phyloP scores from a whole-genome alignment of 495 filamentous ascomycete genomes.

The Daldinia vernicosa region DNA sequence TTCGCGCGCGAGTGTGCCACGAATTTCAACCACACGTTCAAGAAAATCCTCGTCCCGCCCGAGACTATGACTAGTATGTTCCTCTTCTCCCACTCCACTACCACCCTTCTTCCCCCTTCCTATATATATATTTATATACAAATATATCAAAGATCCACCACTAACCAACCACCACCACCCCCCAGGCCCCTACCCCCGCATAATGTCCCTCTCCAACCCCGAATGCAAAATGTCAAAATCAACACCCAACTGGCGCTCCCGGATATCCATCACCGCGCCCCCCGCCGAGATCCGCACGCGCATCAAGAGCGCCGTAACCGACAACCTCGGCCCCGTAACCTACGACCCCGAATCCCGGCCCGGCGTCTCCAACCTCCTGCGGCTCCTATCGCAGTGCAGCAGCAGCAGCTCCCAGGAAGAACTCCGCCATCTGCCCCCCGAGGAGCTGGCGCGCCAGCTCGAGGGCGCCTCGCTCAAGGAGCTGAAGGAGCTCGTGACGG shows the following conservation, averaged over 20 bases:
- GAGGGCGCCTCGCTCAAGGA: conserved; percentile 60
- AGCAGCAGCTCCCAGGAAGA: conserved; percentile 39
- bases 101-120: too few species aligned
- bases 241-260: conserved; percentile 69
- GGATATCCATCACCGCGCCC: conserved; percentile 82
- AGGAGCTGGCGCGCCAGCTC: conserved; percentile 65
- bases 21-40: conserved; percentile 81
- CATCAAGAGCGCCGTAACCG: conserved; percentile 79
- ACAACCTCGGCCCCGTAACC: conserved; percentile 67
- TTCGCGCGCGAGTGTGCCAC: conserved; percentile 84
- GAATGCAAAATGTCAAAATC: conserved; percentile 93
- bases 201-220: conserved; percentile 89
- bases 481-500: conserved; percentile 72
- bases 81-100: not conserved
- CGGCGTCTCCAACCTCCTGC: conserved; percentile 86
- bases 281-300: conserved; percentile 68
- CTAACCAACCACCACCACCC: not conserved
- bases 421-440: conserved; percentile 45
- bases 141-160: too few species aligned
- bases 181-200: conserved; percentile 71
- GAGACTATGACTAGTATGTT: conserved; percentile 77
- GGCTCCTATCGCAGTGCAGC: conserved; percentile 69
- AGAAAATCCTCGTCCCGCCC: conserved; percentile 69
- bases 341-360: conserved; percentile 78
- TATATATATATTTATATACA: too few species aligned